Base-by-base conservation (phyloP, 2,329 filamentous ascomycete species). In the Karstenula rhodostoma region DNA sequence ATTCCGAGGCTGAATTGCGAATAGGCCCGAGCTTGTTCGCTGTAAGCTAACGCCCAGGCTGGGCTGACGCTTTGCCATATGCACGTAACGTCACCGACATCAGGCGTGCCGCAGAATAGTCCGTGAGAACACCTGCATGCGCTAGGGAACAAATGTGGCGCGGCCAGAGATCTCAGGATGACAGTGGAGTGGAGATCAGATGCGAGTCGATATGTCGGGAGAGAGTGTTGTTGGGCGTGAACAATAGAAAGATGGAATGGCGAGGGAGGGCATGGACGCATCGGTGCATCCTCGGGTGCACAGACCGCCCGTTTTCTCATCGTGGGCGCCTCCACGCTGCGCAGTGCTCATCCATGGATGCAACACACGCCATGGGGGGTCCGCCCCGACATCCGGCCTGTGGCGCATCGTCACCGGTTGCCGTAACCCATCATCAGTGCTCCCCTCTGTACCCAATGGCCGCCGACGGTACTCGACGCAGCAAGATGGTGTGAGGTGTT, bases 41-140 rank as follows among this genome's bases (percentile, higher is more conserved):
- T 42, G 37, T 33, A 54, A 54, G 51, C 51, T 54, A 10, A 47
- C n/a, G 37, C 52, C 42, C 40, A 55, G 52, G 40, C 52, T 55
- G 19, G 52, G 42, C 52, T 23, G 50, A 53, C 43, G 50, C 50
- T 53, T 43, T 42, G 35, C 13, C n/a, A 4, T 17, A n/a, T 19
- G 52, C 27, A 33, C 35, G 42, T 33, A 54, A 54, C 51, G 25
- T 44, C 40, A 43, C 23, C 27, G 25, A 22, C 51, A 32, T 17
- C 23, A 54, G 40, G 51, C 40, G 40, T 44, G 37, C 40, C 40
- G 51, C 23, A n/a, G 35, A n/a, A n/a, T n/a, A 44, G 42, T 19
- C 43, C 19, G 37, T 15, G 37, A 40, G 37, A 40, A 40, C 13
- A 15, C 17, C 37, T 40, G 37, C 37, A 15, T 12, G 27, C 17